Percentiles rank a stretch among this genome's conserved stretches.
Evolutionary conservation across 306 rosid species (phyloP).

Genomic region (Gleditsia sinensis): DNA sequence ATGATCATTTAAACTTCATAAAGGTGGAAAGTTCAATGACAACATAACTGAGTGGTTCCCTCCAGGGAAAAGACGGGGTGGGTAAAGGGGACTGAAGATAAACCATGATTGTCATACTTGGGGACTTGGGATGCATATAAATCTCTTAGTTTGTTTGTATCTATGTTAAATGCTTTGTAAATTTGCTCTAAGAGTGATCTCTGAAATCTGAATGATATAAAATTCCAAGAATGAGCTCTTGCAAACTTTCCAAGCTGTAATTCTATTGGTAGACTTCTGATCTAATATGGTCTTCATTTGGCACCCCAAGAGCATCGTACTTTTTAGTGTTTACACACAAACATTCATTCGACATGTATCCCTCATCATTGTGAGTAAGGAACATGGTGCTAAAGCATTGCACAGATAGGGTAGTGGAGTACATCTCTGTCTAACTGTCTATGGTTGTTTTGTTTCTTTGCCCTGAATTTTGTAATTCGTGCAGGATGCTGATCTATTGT

Average conservation of each 20-base stretch:
- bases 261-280: conserved; percentile 4
- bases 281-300: conserved; percentile 18
- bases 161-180: conserved; percentile 4
- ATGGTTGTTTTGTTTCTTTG: not conserved
- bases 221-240: conserved; percentile 6
- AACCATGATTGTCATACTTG: conserved; percentile 6
- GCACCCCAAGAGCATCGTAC: not conserved
- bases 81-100: conserved; percentile 10
- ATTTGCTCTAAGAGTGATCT: not conserved
- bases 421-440: not conserved
- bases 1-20: conserved; percentile 8
- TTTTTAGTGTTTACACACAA: not conserved
- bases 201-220: not conserved
- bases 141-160: not conserved
- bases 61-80: not conserved
- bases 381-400: conserved; percentile 28
- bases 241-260: conserved; percentile 21
- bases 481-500: conserved; percentile 33
- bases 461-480: conserved; percentile 27
- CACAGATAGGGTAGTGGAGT: not conserved
- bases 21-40: conserved; percentile 18
- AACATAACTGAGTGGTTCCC: conserved; percentile 15
- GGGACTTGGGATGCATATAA: conserved; percentile 18
- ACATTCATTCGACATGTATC: conserved; percentile 7
- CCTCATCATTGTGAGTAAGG: conserved; percentile 23